These are phyloP conservation scores for Trypanosoma platydactyli DNA, from an alignment of 208 protist species.

Conservation along the genomic window DNA sequence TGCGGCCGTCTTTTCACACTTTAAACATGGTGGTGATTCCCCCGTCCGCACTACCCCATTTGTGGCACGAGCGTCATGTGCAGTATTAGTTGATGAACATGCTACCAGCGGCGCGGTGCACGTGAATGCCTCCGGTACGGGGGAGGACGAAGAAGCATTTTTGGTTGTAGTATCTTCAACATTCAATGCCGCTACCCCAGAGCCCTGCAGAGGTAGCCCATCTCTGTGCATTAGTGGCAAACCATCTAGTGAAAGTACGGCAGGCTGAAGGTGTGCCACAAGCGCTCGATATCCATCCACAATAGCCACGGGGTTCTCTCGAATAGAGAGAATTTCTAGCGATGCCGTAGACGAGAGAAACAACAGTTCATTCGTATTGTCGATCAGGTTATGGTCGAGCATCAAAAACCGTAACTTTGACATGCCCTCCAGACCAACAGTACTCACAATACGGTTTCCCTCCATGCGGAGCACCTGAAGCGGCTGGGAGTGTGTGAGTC, in stretches of 20 bases:
- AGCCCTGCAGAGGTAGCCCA: not conserved
- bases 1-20: no score
- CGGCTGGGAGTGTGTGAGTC: conserved; percentile 40
- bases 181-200: not conserved
- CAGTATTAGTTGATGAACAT: no score
- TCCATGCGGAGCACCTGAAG: conserved; percentile 69
- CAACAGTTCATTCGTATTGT: conserved; percentile 61
- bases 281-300: conserved; percentile 46
- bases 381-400: conserved; percentile 75
- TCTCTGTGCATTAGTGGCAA: conserved; percentile 42
- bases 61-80: no score
- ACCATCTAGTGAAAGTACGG: conserved; percentile 71
- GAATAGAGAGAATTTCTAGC: conserved; percentile 61
- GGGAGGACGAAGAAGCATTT: not conserved
- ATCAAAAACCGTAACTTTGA: conserved; percentile 46
- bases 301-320: conserved; percentile 60
- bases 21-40: no score
- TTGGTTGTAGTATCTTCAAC: not conserved
- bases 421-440: conserved; percentile 56
- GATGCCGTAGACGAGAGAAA: conserved; percentile 45
- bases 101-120: no score
- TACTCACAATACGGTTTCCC: conserved; percentile 64
- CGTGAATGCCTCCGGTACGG: no score
- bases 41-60: no score
- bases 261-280: conserved; percentile 41